Base-by-base conservation (phyloP, 2,329 filamentous ascomycete genomes). In the Microdochium bolleyi region DNA sequence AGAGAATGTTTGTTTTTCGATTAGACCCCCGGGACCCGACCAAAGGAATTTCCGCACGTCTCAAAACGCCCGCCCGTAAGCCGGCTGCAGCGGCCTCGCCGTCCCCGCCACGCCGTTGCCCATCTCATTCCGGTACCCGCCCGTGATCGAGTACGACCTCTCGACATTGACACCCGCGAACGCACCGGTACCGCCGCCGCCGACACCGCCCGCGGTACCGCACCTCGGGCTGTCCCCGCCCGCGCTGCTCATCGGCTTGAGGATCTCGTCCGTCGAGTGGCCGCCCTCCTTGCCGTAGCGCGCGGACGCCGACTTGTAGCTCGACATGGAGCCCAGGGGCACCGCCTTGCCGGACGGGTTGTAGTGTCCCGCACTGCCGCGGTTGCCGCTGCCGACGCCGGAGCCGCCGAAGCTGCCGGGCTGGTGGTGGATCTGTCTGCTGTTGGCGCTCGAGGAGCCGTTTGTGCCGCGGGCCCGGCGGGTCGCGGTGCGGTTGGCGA, bases 241-340 rank as follows among this genome's bases (percentile, higher is more conserved):
- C 41, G 41, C 41, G 13, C 41, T 46, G 41, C 41, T 46, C 41
- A 13, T 46, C 16, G 41, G 41, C 41, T 46, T 46, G 7, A 49
- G 51, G 21, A 60, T 60, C 32, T 60, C 56, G 52, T 60, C 58
- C 52, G 57, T 56, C n/a, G 58, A 60, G 27, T 56, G 55, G 24
- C 48, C 51, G 5, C 50, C 52, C n/a, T 56, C 53, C 19, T 46
- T 46, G 9, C 51, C 30, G 11, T 41, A 41, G 1, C 50, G 52
- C 2, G 50, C 41, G 11, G 34, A 38, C 27, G 46, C 32, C 21
- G 55, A 53, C 21, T 56, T 55, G 46, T 55, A 54, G 5, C 52
- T 51, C 5, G 50, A 53, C 2, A 59, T 30, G 22, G 56, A 58
- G 25, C 50, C 44, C 25, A 59, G 53, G 24, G 52, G 51, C 7